phyloP scores from a whole-genome alignment of 306 rosid genomes.

The Cucumis melo region DNA sequence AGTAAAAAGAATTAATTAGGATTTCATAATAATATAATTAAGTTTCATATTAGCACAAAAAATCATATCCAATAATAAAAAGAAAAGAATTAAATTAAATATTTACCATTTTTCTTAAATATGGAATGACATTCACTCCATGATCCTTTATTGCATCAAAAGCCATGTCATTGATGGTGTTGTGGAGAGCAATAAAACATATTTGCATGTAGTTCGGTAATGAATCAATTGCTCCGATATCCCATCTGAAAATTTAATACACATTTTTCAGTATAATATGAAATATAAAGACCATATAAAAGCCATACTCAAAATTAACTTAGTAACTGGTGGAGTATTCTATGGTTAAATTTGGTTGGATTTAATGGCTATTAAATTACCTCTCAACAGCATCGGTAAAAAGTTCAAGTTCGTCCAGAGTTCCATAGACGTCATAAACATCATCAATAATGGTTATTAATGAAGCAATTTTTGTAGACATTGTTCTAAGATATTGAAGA shows the following conservation, averaged over 20 bases:
- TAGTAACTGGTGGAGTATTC: too few relatives aligned
- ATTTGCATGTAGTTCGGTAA: constrained; percentile 13
- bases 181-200: constrained; percentile 6
- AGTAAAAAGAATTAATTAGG: too few relatives aligned
- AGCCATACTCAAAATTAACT: too few relatives aligned
- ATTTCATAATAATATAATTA: too few relatives aligned
- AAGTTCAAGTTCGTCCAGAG: constrained; percentile 3
- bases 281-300: too few relatives aligned
- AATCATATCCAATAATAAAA: too few relatives aligned
- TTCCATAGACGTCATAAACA: constrained; percentile 7
- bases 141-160: background rate
- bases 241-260: constrained; percentile 6
- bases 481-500: background rate
- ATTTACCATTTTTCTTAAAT: constrained; percentile 7
- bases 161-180: constrained; percentile 8
- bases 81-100: too few relatives aligned
- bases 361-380: background rate
- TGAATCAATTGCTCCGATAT: background rate
- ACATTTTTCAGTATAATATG: too few relatives aligned
- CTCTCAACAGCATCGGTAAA: constrained; percentile 2
- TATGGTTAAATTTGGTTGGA: too few relatives aligned
- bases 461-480: background rate
- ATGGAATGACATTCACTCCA: background rate
- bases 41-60: too few relatives aligned
- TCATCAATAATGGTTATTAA: constrained; percentile 6